Evolutionary conservation across 306 rosid species (phyloP).

Genomic region (Citrullus colocynthis): DNA sequence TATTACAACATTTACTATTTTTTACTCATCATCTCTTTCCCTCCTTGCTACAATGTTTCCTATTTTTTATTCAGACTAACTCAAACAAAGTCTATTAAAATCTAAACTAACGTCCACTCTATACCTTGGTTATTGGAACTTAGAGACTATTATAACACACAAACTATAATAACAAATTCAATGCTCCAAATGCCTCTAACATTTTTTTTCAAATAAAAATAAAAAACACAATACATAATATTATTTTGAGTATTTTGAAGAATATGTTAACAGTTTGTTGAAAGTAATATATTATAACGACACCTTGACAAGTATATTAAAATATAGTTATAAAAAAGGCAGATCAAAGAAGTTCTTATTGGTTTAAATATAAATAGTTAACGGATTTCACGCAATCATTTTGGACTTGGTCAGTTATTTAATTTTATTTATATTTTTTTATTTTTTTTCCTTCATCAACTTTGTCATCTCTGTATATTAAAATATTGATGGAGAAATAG

Average conservation of each 20-base stretch:
- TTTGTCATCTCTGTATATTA: neutral
- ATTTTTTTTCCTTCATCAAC: neutral
- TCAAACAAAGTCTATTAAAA: too few species aligned
- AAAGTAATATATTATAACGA: neutral
- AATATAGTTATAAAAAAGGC: neutral
- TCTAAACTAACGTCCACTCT: too few species aligned
- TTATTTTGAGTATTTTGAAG: neutral
- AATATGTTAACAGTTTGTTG: neutral
- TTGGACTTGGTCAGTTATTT: neutral
- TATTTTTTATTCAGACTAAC: too few species aligned
- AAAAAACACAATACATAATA: too few species aligned
- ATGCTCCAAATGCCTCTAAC: too few species aligned
- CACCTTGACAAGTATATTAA: neutral
- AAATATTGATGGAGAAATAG: neutral
- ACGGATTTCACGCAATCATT: constrained; percentile 5
- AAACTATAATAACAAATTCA: too few species aligned
- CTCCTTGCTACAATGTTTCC: too few species aligned
- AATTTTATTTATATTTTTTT: neutral
- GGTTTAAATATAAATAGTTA: neutral
- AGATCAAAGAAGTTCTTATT: neutral
- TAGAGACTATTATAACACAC: too few species aligned
- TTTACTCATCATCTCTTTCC: too few species aligned
- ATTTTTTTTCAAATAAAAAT: too few species aligned
- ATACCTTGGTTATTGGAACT: too few species aligned
- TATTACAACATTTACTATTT: too few species aligned